Evolutionary conservation across 148 eudicot genomes (phyloP).

Genomic region (Cornus kousa): DNA sequence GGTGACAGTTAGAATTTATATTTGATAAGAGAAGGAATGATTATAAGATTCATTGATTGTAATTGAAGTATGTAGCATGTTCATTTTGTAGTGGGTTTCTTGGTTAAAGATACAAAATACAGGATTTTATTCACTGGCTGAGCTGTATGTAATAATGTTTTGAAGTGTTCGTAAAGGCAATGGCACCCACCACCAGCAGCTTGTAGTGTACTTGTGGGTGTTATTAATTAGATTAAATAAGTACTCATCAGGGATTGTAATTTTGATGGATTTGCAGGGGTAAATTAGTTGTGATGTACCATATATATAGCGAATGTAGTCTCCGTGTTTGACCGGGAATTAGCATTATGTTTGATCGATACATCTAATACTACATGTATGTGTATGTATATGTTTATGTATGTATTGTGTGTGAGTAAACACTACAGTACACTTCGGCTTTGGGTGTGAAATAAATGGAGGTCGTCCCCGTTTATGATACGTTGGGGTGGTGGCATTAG

Average conservation of each 20-base stretch:
- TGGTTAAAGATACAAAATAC: neutral
- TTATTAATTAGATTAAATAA: too few relatives aligned
- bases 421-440: constrained; percentile 8
- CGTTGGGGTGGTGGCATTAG: neutral
- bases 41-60: constrained; percentile 1
- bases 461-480: neutral
- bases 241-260: too few relatives aligned
- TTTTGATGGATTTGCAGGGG: neutral
- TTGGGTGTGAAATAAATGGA: constrained; percentile 31
- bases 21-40: neutral
- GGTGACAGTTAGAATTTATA: neutral
- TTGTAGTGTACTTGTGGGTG: neutral
- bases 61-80: neutral
- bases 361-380: neutral
- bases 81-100: constrained; percentile 4
- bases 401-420: constrained; percentile 23
- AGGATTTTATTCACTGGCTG: neutral
- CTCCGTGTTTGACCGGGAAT: constrained; percentile 32
- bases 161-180: constrained; percentile 39
- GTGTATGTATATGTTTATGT: neutral
- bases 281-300: neutral
- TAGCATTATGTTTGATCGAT: constrained; percentile 1
- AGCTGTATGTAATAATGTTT: neutral
- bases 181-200: constrained; percentile 14
- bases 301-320: neutral